Evolutionary conservation across 78 protist genomes (phyloP).

Genomic region (Capsaspora owczarzaki): DNA sequence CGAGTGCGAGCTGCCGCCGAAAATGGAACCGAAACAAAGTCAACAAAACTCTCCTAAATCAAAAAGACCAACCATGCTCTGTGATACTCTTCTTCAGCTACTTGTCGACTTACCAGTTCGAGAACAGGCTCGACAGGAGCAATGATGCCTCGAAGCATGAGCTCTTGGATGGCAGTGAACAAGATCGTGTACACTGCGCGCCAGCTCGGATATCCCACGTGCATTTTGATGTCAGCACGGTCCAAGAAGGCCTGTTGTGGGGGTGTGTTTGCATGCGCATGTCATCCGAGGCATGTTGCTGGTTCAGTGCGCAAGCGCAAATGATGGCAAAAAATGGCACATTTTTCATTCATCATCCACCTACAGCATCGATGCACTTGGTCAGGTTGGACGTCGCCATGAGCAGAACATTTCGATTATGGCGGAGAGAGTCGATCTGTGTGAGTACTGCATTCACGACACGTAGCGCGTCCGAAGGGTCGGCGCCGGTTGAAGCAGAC

Average conservation of each 20-base stretch:
- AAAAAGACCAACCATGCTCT: too few relatives aligned
- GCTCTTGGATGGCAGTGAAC: conserved; percentile 52
- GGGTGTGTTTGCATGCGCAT: neutral
- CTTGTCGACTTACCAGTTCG: too few relatives aligned
- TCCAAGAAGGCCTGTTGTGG: conserved; percentile 79
- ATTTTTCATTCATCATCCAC: too few relatives aligned
- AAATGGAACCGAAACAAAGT: too few relatives aligned
- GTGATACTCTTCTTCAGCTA: too few relatives aligned
- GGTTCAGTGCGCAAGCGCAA: too few relatives aligned
- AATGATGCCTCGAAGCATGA: conserved; percentile 44
- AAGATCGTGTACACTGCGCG: conserved; percentile 53
- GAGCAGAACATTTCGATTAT: conserved; percentile 62
- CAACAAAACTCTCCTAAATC: too few relatives aligned
- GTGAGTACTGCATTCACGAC: conserved; percentile 97
- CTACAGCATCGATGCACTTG: conserved; percentile 52
- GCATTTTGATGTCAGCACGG: conserved; percentile 88
- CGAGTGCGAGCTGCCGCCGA: too few relatives aligned
- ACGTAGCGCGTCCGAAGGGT: conserved; percentile 93
- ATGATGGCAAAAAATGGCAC: too few relatives aligned
- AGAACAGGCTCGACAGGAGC: neutral
- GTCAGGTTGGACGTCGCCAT: conserved; percentile 88
- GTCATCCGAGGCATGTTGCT: neutral
- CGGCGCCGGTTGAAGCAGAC: conserved; percentile 63
- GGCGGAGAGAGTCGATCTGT: conserved; percentile 77
- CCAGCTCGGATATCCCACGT: conserved; percentile 72